These are phyloP conservation scores for Phytophthora macrochlamydospora DNA, from an alignment of 352 stramenopile species.

Conservation along the genomic window DNA sequence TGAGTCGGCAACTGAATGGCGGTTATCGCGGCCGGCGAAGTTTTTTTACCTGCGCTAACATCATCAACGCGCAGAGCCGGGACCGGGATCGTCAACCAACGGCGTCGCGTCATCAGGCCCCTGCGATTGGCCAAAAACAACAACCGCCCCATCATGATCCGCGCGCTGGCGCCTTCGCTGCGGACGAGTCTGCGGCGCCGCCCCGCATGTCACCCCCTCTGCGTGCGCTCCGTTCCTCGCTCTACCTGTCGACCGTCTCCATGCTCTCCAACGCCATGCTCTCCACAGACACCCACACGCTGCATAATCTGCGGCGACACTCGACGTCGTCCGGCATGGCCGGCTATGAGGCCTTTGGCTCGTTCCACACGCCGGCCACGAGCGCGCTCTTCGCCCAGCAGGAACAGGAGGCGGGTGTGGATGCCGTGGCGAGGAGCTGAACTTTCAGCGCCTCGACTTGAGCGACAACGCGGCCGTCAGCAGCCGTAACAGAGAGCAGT, in stretches of 20 bases:
- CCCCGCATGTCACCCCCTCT: not conserved
- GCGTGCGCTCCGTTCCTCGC: not conserved
- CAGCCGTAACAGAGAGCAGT: conserved; percentile 40
- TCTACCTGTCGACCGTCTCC: not conserved
- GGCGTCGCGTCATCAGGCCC: no score
- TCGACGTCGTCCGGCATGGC: conserved; percentile 11
- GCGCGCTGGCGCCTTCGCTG: no score
- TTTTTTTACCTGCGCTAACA: no score
- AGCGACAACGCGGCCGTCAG: conserved; percentile 20
- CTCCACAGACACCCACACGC: conserved; percentile 6
- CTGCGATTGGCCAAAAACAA: no score
- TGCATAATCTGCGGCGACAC: not conserved
- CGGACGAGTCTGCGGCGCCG: no score
- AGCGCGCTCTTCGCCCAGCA: conserved; percentile 54
- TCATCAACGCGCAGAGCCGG: no score
- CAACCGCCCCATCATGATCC: no score
- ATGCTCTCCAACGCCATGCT: not conserved
- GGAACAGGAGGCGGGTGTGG: conserved; percentile 1
- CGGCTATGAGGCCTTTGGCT: conserved; percentile 78
- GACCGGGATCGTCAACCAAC: no score
- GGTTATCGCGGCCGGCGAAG: no score
- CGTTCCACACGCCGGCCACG: conserved; percentile 75
- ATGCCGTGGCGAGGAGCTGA: conserved; percentile 22
- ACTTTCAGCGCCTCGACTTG: conserved; percentile 20
- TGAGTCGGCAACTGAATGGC: no score